These are phyloP conservation scores for Lentinula edodes DNA, from an alignment of 768 basidiomycete genomes.

Conservation along the genomic window DNA sequence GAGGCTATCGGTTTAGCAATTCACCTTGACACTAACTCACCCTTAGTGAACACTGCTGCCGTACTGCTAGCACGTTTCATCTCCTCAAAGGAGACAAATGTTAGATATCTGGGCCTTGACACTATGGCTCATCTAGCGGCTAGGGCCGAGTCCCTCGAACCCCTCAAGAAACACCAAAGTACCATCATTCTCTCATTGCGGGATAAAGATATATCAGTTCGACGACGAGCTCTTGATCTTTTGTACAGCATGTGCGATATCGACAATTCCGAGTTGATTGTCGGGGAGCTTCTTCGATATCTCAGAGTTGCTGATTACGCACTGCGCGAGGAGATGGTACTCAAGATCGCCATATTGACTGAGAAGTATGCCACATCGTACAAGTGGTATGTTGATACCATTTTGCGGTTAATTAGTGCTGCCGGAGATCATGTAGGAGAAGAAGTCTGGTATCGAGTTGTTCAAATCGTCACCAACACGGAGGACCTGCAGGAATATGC, in stretches of 20 bases:
- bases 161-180: constrained; percentile 92
- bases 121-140: constrained; percentile 98
- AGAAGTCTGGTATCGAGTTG: constrained; percentile 99
- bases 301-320: constrained; percentile 96
- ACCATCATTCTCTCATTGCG: constrained; percentile 93
- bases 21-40: constrained; percentile 88
- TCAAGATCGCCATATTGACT: constrained; percentile 98
- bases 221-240: constrained; percentile 89
- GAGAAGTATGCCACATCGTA: constrained; percentile 97
- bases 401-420: constrained; percentile 90
- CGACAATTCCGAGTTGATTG: constrained; percentile 94
- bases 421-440: constrained; percentile 99
- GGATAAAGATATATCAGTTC: constrained; percentile 96
- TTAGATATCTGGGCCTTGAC: constrained; percentile 94
- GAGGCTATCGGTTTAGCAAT: constrained; percentile 97
- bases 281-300: constrained; percentile 91
- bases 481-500: constrained; percentile 97
- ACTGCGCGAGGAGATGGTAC: constrained; percentile 95
- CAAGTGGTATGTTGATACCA: constrained; percentile 99
- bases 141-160: constrained; percentile 82
- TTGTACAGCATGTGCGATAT: constrained; percentile 99
- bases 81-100: constrained; percentile 97
- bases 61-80: constrained; percentile 93
- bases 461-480: constrained; percentile 98
- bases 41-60: constrained; percentile 83